A percentile compares a stretch with the other conserved stretches of the same genome.
These are phyloP conservation scores for Thielaviopsis cerberus DNA, from an alignment of 2,329 filamentous ascomycete genomes.

Conservation along the genomic window DNA sequence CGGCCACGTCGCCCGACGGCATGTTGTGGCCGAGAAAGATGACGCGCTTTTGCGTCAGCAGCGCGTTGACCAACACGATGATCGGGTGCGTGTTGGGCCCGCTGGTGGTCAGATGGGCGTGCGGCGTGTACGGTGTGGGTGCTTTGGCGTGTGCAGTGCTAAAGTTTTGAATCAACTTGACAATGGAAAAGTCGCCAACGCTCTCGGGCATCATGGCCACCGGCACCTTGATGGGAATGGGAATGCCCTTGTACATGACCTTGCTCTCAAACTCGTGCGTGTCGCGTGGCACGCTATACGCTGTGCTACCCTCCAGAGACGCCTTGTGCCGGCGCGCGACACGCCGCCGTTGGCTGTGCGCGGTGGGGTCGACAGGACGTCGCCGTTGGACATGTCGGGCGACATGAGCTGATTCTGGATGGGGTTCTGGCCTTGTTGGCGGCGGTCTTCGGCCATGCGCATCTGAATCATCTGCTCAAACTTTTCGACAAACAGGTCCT, in stretches of 20 bases:
- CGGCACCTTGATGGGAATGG: slow-evolving; percentile 89
- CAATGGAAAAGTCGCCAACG: slow-evolving; percentile 89
- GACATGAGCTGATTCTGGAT: background rate
- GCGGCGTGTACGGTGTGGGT: slow-evolving; percentile 66
- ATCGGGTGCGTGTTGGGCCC: slow-evolving; percentile 82
- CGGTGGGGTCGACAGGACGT: slow-evolving; percentile 30
- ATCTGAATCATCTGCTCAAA: slow-evolving; percentile 88
- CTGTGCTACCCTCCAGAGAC: slow-evolving; percentile 40
- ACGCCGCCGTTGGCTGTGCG: slow-evolving; percentile 2
- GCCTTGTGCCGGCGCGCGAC: slow-evolving; percentile 44
- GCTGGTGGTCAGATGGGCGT: slow-evolving; percentile 84
- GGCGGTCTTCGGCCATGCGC: slow-evolving; percentile 48
- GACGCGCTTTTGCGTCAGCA: slow-evolving; percentile 88
- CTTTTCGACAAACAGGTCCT: slow-evolving; percentile 93
- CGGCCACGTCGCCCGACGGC: slow-evolving; percentile 86
- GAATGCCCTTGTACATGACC: slow-evolving; percentile 89
- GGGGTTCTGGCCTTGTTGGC: slow-evolving; percentile 20
- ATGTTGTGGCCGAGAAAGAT: slow-evolving; percentile 92
- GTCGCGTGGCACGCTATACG: slow-evolving; percentile 68
- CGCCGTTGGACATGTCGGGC: slow-evolving; percentile 18
- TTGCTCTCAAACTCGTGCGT: slow-evolving; percentile 95
- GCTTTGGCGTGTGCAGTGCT: slow-evolving; percentile 63
- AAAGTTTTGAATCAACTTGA: slow-evolving; percentile 94
- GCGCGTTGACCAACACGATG: slow-evolving; percentile 81
- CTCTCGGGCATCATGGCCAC: slow-evolving; percentile 87